Evolutionary conservation across 257 asterid genomes (phyloP), one percentile per base, ranked within the genome.

Genomic region (Lithospermum erythrorhizon): DNA sequence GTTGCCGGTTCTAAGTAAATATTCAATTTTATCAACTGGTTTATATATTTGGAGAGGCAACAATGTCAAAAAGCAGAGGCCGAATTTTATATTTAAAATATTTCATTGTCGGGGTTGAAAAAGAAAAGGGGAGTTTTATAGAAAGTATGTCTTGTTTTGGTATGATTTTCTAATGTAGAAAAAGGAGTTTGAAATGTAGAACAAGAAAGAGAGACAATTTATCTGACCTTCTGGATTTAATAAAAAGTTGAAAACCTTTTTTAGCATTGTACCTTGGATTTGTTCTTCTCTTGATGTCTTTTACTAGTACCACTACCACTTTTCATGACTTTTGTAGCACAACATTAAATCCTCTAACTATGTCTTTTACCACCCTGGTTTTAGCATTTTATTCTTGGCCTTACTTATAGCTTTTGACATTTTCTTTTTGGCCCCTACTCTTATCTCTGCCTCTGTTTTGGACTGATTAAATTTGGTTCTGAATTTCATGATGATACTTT

Each of bases 221-320:
- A 27, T 65, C 72, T 65, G 67, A 61, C 53, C 61, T 60, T 72
- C 72, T 78, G 83, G 70, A 61, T 68, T 65, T 67, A 75, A 66
- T 60, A 65, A 79, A 27, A 80, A 71, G 76, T 69, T 65, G 68
- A 62, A 72, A 3, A 7, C 65, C 68, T 57, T 78, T 75, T 59
- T 25, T 52, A 69, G 22, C 59, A 75, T 83, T 79, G 82, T 79
- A 68, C 89, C 81, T 76, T 83, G 61, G 75, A 83, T 77, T 82
- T 87, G 88, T 77, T 82, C 63, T 49, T 55, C 75, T 78, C 68
- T 69, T 66, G 67, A 62, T 82, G 94, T 80, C 32, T 83, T 78
- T 82, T 64, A 35, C 9, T n/a, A n/a, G n/a, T n/a, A n/a, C n/a
- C 75, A 78, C 69, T 64, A 68, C 69, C 64, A 67, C 21, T 58